Base-by-base conservation (phyloP, 2,329 filamentous ascomycete species). In the Penicillium sp. region DNA sequence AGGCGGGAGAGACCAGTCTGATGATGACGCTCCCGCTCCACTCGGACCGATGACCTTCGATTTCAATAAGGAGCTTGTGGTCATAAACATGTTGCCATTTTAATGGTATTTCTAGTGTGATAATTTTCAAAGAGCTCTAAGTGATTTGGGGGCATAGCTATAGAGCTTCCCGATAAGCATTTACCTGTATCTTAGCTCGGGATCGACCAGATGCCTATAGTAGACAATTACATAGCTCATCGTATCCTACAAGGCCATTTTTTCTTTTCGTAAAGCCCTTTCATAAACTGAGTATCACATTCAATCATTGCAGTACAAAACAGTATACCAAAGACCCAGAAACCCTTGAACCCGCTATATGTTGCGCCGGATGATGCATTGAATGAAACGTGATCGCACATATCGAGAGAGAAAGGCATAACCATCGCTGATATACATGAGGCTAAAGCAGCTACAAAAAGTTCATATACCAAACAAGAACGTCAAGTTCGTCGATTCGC, bases 401-500 rank as follows among this genome's bases (percentile, higher is more conserved):
- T 30, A 56, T 60, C 41, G 36, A 55, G 58, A 60, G 52, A 56
- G 45, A 54, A 49, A 46, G 49, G 35, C 62, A 64, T 57, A 59
- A 58, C 57, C 44, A 28, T 61, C 48, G 47, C 35, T 51, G 50
- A 61, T 64, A 56, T 64, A 62, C 57, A 66, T 47, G 51, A 33
- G 44, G 22, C 36, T 26, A 36, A 42, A 44, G 41, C 26, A 36
- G 22, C 30, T 30, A 35, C 36, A 47, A 50, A 49, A 25, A 38
- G 41, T 16, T 61, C 50, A 55, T 62, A 60, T 55, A 57, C 43
- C 33, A 37, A 59, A 47, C 26, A 52, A 53, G 47, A 53, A 42
- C 9, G 19, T 67, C 54, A 70, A 19, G 63, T 55, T 40, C 69
- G 68, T 61, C 70, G 69, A 59, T 65, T 71, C 5, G 67, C 64